Percentiles rank a stretch among this genome's conserved stretches.
Conservation (phyloP, 108 stramenopile species). For the Schizochytrium sp. region DNA sequence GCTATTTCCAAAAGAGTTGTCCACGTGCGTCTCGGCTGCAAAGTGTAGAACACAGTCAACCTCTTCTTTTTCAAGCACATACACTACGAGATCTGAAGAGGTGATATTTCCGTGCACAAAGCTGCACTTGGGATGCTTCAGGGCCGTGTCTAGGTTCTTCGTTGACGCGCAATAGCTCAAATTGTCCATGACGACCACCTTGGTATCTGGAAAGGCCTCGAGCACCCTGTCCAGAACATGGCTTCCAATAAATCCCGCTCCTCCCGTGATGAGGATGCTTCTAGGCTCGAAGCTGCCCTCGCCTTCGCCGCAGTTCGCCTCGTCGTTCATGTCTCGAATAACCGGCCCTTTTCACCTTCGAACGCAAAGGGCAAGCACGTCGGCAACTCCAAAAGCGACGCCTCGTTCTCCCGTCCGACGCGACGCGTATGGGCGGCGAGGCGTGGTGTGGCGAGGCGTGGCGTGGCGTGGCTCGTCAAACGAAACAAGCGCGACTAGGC, state of each 20-base stretch:
- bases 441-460: no score
- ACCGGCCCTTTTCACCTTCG: no score
- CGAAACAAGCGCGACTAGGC: no score
- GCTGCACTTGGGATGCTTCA: slow-evolving; percentile 12
- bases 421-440: no score
- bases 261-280: slow-evolving; percentile 16
- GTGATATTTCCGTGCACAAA: slow-evolving; percentile 79
- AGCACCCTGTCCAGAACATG: slow-evolving; percentile 22
- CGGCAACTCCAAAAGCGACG: no score
- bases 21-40: slow-evolving; percentile 89
- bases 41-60: slow-evolving; percentile 98
- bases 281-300: not conserved
- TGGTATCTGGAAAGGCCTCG: not conserved
- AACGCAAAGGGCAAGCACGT: no score
- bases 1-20: slow-evolving; percentile 99
- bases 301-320: not conserved
- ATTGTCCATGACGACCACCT: slow-evolving; percentile 81
- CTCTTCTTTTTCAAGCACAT: slow-evolving; percentile 76
- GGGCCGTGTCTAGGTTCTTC: slow-evolving; percentile 70
- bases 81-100: slow-evolving; percentile 82
- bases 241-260: slow-evolving; percentile 22
- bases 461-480: no score
- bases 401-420: no score
- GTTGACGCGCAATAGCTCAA: slow-evolving; percentile 95
- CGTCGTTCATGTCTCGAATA: not conserved